Evolutionary conservation across 73 alveolate genomes (phyloP).

Genomic region (Paraurostyla sp.): DNA sequence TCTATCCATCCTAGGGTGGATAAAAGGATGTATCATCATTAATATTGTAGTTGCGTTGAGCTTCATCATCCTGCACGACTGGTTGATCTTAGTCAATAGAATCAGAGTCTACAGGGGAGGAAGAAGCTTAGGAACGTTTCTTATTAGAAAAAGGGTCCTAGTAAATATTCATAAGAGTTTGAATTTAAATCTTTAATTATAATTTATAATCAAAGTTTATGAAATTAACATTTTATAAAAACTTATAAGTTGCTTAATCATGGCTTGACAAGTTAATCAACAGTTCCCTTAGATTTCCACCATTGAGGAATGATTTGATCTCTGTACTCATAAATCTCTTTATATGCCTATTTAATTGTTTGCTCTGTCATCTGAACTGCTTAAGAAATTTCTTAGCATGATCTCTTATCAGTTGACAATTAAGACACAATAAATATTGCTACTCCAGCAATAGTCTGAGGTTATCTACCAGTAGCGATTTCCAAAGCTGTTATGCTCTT

Average conservation of each 20-base stretch:
- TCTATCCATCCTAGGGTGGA: background rate
- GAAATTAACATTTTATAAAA: background rate
- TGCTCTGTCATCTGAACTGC: constrained; percentile 36
- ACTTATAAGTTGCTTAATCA: background rate
- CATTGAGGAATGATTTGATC: background rate
- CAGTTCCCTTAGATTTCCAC: constrained; percentile 41
- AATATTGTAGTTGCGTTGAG: too few relatives aligned
- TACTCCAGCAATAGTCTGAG: constrained; percentile 56
- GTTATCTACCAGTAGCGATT: constrained; percentile 40
- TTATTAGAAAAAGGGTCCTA: too few relatives aligned
- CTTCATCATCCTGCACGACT: too few relatives aligned
- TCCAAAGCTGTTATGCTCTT: background rate
- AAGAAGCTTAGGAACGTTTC: too few relatives aligned
- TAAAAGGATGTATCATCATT: background rate
- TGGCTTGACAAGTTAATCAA: constrained; percentile 23
- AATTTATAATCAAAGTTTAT: too few relatives aligned
- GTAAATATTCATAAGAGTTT: too few relatives aligned
- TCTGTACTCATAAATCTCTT: constrained; percentile 40
- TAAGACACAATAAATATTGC: constrained; percentile 41
- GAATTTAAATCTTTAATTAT: too few relatives aligned
- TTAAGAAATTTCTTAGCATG: constrained; percentile 10
- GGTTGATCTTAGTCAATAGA: too few relatives aligned
- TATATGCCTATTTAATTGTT: constrained; percentile 47
- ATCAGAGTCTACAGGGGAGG: too few relatives aligned
- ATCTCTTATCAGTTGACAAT: constrained; percentile 32